These are phyloP conservation scores for Raphanus hybrid DNA, from an alignment of 441 rosid species.

Conservation along the genomic window DNA sequence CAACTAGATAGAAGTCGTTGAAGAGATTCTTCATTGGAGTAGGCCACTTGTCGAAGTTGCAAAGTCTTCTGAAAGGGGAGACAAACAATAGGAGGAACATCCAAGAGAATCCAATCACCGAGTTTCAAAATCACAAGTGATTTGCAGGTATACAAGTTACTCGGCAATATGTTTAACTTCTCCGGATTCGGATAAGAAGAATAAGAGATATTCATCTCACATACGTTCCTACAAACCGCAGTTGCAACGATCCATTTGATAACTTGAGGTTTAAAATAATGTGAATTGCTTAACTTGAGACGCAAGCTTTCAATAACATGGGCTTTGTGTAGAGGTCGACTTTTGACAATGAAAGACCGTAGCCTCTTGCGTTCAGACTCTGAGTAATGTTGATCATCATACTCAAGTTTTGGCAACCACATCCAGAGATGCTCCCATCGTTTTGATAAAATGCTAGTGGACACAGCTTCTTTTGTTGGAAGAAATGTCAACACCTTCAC, in stretches of 20 bases:
- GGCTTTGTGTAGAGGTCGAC: conserved; percentile 7
- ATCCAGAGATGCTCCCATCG: conserved; percentile 27
- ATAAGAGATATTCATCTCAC: conserved; percentile 3
- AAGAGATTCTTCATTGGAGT: not conserved
- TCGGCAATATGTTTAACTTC: conserved; percentile 5
- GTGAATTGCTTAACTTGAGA: not conserved
- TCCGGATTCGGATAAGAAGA: not conserved
- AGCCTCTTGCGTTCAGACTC: not conserved
- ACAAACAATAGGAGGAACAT: conserved; percentile 1
- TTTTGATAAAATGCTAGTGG: conserved; percentile 22
- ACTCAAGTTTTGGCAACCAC: conserved; percentile 26
- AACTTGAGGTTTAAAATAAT: not conserved
- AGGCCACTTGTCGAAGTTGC: conserved; percentile 5
- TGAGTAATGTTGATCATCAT: not conserved
- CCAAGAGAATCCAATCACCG: not conserved
- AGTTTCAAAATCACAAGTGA: conserved; percentile 18
- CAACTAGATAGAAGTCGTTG: conserved; percentile 11
- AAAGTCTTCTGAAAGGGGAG: conserved; percentile 18
- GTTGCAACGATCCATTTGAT: not conserved
- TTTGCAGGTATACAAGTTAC: conserved; percentile 1
- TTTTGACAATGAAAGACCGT: conserved; percentile 2
- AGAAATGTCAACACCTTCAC: not conserved
- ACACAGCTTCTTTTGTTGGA: conserved; percentile 23
- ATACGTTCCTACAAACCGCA: not conserved
- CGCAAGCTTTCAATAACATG: conserved; percentile 11